These are phyloP conservation scores for Centaurea solstitialis DNA, from an alignment of 129 eudicot genomes.

Conservation along the genomic window DNA sequence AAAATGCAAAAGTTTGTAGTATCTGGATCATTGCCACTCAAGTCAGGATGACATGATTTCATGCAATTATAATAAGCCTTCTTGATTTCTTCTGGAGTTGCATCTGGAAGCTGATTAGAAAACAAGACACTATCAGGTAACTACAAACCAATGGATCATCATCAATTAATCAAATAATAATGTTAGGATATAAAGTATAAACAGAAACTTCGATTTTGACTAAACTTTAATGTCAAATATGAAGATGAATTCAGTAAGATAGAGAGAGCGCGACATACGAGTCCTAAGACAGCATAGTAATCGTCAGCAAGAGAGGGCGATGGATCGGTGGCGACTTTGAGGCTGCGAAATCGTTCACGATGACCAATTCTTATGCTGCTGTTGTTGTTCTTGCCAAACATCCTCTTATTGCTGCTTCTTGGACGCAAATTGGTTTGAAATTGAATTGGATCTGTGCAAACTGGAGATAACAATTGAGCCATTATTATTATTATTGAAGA, in stretches of 20 bases:
- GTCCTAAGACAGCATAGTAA: conserved; percentile 84
- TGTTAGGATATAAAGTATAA: neutral
- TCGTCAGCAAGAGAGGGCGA: conserved; percentile 64
- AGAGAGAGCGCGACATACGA: conserved; percentile 52
- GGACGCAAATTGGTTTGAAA: conserved; percentile 45
- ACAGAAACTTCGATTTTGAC: neutral
- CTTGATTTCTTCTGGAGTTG: conserved; percentile 85
- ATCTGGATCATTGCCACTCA: conserved; percentile 91
- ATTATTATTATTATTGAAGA: too few relatives aligned
- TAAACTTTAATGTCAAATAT: too few relatives aligned
- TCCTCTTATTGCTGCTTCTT: conserved; percentile 32
- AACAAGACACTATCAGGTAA: neutral
- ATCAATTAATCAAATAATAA: neutral
- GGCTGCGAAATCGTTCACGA: conserved; percentile 31
- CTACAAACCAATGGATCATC: neutral
- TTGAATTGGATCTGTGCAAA: conserved; percentile 71
- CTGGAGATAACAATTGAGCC: conserved; percentile 85
- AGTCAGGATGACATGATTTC: conserved; percentile 98
- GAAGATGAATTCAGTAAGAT: neutral
- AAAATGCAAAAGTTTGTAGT: conserved; percentile 89
- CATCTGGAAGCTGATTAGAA: conserved; percentile 82
- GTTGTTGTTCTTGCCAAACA: conserved; percentile 22
- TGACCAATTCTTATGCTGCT: conserved; percentile 19
- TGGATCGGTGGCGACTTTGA: conserved; percentile 56
- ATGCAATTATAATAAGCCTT: conserved; percentile 94